Conservation (phyloP, 257 asterid species). For the Forsythia suspensa region DNA sequence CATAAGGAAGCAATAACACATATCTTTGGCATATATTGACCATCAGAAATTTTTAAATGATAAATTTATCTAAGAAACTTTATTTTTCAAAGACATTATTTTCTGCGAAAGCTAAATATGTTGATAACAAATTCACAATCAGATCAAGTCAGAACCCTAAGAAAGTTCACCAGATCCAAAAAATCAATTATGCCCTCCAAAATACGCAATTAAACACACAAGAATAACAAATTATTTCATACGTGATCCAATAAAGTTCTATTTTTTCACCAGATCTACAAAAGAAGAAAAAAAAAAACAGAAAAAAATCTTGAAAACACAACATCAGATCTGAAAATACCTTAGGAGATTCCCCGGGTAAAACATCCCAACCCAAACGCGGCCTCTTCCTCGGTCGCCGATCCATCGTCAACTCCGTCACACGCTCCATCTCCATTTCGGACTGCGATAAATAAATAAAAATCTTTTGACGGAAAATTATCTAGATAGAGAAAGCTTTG, state of each 20-base stretch:
- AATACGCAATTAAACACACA: background rate
- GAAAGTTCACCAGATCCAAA: too few species aligned
- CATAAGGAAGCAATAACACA: background rate
- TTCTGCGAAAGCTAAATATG: too few species aligned
- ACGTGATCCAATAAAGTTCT: too few species aligned
- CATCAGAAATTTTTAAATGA: background rate
- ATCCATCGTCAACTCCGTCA: background rate
- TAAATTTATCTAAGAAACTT: background rate
- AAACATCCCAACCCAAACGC: background rate
- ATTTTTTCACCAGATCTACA: background rate
- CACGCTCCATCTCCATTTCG: background rate
- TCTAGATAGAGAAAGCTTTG: background rate
- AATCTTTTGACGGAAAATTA: too few species aligned
- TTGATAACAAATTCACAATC: background rate
- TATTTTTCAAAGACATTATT: too few species aligned
- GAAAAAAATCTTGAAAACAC: too few species aligned
- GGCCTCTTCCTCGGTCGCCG: background rate
- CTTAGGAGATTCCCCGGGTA: background rate
- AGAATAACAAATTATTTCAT: background rate
- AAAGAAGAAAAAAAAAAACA: too few species aligned
- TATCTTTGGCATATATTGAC: background rate
- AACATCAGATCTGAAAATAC: background rate
- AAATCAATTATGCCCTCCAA: background rate
- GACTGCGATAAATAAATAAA: background rate
- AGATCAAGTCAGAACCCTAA: background rate